These are phyloP conservation scores for Rubroshorea leprosula DNA, from an alignment of 345 rosid genomes.

Conservation along the genomic window DNA sequence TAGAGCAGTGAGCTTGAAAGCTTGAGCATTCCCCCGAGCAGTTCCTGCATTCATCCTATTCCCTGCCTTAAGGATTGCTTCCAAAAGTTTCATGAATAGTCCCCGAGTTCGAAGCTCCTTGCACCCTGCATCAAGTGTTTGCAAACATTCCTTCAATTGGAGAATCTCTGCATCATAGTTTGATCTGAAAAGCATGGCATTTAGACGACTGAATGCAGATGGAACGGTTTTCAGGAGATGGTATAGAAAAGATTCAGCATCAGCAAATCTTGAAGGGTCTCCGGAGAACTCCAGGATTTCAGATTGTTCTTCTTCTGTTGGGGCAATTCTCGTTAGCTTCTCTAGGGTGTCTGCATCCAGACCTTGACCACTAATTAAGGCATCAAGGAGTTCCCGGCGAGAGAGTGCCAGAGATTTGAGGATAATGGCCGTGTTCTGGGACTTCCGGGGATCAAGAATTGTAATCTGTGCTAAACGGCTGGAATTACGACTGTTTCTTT, in stretches of 20 bases:
- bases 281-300: constrained; percentile 58
- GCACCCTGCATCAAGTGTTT: constrained; percentile 55
- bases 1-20: constrained; percentile 67
- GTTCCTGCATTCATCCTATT: constrained; percentile 95
- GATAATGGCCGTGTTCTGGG: constrained; percentile 76
- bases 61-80: constrained; percentile 90
- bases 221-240: constrained; percentile 62
- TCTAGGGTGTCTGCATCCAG: constrained; percentile 55
- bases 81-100: constrained; percentile 72
- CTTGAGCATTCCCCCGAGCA: constrained; percentile 81
- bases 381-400: constrained; percentile 49
- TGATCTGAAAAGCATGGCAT: constrained; percentile 62
- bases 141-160: constrained; percentile 36
- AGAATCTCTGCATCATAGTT: constrained; percentile 57
- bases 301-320: constrained; percentile 58
- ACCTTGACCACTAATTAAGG: constrained; percentile 50
- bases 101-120: constrained; percentile 67
- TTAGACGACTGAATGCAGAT: constrained; percentile 53
- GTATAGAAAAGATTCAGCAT: constrained; percentile 70
- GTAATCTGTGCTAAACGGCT: constrained; percentile 34
- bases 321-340: constrained; percentile 65
- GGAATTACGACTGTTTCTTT: constrained; percentile 9
- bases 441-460: constrained; percentile 68
- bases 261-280: constrained; percentile 48
- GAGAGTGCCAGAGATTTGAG: constrained; percentile 58